These are phyloP conservation scores for Rhizopogon rudus DNA, from an alignment of 768 basidiomycete species.

Conservation along the genomic window DNA sequence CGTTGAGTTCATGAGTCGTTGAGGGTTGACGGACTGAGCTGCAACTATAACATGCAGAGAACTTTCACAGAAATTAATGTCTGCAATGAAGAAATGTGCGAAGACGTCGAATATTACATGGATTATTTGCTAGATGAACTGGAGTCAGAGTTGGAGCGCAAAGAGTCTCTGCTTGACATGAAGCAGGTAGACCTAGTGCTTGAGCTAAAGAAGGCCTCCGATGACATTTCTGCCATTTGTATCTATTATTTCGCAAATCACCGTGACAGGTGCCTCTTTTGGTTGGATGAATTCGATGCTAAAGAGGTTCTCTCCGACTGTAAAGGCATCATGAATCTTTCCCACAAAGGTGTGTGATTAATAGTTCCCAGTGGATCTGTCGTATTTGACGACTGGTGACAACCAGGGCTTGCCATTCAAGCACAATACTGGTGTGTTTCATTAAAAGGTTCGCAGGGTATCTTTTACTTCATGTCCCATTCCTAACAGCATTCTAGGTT, in stretches of 20 bases:
- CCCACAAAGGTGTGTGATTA: conserved; percentile 20
- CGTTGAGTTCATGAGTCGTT: conserved; percentile 1
- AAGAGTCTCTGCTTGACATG: conserved; percentile 18
- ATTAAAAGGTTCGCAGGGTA: background rate
- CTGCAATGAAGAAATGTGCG: conserved; percentile 28
- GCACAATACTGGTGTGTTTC: conserved; percentile 30
- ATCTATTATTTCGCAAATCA: conserved; percentile 54
- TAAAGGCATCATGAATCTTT: conserved; percentile 9
- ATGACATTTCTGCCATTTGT: conserved; percentile 14
- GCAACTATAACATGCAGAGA: conserved; percentile 29
- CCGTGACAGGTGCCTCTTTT: conserved; percentile 42
- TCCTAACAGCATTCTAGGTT: background rate
- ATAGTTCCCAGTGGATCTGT: background rate
- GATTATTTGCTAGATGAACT: conserved; percentile 15
- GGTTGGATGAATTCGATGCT: conserved; percentile 41
- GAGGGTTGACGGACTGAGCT: background rate
- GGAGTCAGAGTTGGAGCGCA: background rate
- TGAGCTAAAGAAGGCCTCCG: conserved; percentile 27
- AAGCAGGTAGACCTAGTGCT: conserved; percentile 42
- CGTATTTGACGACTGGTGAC: background rate
- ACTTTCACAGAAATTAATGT: conserved; percentile 54
- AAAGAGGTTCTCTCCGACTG: conserved; percentile 22
- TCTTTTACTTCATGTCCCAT: background rate
- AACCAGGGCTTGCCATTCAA: conserved; percentile 27
- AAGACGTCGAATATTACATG: conserved; percentile 32